Evolutionary conservation across 2,329 filamentous ascomycete species (phyloP).

Genomic region (Alternaria incomplexa): DNA sequence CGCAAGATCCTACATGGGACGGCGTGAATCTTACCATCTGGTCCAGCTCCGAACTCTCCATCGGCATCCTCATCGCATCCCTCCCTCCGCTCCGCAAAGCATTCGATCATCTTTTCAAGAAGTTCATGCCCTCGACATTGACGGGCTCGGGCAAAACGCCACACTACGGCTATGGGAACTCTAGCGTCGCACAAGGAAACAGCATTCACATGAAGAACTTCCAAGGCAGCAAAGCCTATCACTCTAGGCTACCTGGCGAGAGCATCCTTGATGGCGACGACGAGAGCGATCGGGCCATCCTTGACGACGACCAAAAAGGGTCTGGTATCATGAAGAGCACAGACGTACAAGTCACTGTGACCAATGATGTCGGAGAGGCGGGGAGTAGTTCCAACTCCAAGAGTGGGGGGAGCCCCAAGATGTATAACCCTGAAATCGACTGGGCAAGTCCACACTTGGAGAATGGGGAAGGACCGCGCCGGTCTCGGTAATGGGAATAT

Average conservation of each 20-base stretch:
- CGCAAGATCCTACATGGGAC: conserved; percentile 33
- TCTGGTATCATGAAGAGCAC: conserved; percentile 34
- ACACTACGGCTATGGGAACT: conserved; percentile 18
- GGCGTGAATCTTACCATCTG: conserved; percentile 35
- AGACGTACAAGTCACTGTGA: conserved; percentile 28
- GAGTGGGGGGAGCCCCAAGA: neutral
- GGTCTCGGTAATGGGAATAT: neutral
- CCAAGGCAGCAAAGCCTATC: conserved; percentile 27
- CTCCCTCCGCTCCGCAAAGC: conserved; percentile 36
- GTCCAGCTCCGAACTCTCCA: conserved; percentile 29
- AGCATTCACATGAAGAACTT: conserved; percentile 22
- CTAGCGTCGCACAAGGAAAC: neutral
- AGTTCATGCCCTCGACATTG: conserved; percentile 22
- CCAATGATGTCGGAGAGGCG: conserved; percentile 5
- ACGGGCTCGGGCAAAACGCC: conserved; percentile 12
- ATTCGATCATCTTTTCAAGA: conserved; percentile 26
- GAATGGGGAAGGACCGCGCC: neutral
- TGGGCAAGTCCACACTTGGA: conserved; percentile 13
- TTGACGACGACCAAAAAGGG: conserved; percentile 26
- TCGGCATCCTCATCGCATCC: conserved; percentile 30
- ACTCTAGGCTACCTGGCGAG: conserved; percentile 26
- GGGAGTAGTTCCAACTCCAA: neutral
- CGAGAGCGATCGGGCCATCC: conserved; percentile 35
- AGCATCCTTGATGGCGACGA: conserved; percentile 31
- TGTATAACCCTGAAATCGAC: conserved; percentile 11